Evolutionary conservation across 352 stramenopile genomes (phyloP).

Genomic region (Globisporangium canariense): DNA sequence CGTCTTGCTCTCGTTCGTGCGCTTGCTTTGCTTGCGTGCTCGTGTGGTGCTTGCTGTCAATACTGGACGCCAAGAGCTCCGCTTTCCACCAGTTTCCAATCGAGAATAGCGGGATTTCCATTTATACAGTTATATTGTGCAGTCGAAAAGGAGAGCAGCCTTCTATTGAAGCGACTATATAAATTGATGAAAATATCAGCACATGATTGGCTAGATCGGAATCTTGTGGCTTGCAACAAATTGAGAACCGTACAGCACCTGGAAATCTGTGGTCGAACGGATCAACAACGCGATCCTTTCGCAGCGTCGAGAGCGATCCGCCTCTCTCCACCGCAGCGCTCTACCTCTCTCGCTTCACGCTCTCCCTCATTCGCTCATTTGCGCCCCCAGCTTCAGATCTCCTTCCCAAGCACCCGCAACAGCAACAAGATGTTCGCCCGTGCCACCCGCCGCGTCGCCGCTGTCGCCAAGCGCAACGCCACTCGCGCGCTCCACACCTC

Average conservation of each 20-base stretch:
- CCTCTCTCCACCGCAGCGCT: neutral
- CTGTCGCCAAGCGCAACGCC: constrained; percentile 56
- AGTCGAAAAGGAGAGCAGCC: no score
- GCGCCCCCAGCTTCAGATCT: constrained; percentile 17
- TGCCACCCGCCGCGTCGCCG: constrained; percentile 60
- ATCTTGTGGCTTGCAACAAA: neutral
- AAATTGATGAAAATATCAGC: neutral
- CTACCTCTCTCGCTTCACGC: neutral
- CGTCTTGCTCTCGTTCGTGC: neutral
- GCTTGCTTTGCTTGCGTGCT: constrained; percentile 7
- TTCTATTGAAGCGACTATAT: neutral
- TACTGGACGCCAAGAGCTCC: constrained; percentile 1
- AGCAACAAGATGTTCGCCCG: constrained; percentile 58
- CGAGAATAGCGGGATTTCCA: neutral
- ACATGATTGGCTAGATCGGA: constrained; percentile 12
- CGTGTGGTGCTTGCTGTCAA: constrained; percentile 3
- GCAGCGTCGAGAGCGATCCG: constrained; percentile 13
- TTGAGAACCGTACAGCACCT: no score
- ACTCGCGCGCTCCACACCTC: constrained; percentile 52
- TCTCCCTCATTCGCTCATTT: constrained; percentile 30
- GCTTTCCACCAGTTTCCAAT: neutral
- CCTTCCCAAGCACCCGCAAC: neutral
- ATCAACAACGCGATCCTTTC: constrained; percentile 10
- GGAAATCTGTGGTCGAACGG: constrained; percentile 20
- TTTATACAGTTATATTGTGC: neutral